Evolutionary conservation across 495 filamentous ascomycete genomes (phyloP), one percentile per base, ranked within the genome.

Genomic region (Hypoxylon intermedium): DNA sequence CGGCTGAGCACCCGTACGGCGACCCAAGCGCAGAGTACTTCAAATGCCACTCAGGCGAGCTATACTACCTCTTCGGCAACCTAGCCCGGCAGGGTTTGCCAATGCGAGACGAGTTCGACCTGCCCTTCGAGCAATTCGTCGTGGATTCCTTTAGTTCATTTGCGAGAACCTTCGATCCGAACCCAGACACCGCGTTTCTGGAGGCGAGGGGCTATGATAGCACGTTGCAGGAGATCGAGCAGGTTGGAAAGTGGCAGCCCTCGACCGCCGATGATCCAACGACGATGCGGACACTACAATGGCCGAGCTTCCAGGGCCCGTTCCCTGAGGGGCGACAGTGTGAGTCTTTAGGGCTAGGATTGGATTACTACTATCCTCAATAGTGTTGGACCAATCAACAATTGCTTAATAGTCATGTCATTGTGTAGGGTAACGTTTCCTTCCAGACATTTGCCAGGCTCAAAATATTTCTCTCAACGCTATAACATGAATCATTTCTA

Each of bases 41-140:
- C 59, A 78, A 79, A 16, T 81, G 78, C 54, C 77, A 81, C 60
- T 75, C 75, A 2, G 79, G 77, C 13, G 78, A 82, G 41, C 67
- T 82, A 9, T 76, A 74, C 53, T 80, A 73, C 47, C 44, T 70
- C 33, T 76, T 65, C 65, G 71, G 60, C 13, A 78, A 75, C 64
- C 48, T 85, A 13, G 67, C 63, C 0, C 53, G 75, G 0, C 67
- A 75, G 31, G 64, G 63, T 2, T 56, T 74, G 1, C 71, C 72
- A 1, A 31, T 68, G 63, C 58, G 77, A 5, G 76, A 79, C 46
- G 75, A 63, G 1, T 42, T 46, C 5, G 76, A 79, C 36, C 26
- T 75, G 24, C 60, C 66, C 13, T 77, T 78, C 59, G 59, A 67
- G 63, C 70, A 70, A 42, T 65, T 67, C 15, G 46, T 75, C 26